Evolutionary conservation across 371 early-diverging fungal species (phyloP).

Genomic region (Circinella umbellata): DNA sequence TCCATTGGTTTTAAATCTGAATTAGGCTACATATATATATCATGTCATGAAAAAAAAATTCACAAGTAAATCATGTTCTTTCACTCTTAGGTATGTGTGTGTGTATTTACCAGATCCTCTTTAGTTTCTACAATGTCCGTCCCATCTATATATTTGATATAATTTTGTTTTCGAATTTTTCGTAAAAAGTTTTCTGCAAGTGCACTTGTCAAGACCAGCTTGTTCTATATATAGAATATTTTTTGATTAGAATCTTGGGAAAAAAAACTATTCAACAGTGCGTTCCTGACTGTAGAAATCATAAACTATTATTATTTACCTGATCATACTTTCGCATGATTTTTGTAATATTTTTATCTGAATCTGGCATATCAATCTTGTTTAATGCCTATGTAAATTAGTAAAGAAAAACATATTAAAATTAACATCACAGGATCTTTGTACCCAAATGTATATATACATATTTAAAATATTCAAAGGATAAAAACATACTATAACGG

Average conservation of each 20-base stretch:
- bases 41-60: background rate
- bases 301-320: constrained; percentile 22
- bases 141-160: constrained; percentile 69
- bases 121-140: constrained; percentile 66
- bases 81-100: no score
- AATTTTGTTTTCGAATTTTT: constrained; percentile 70
- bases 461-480: background rate
- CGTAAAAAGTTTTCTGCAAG: constrained; percentile 79
- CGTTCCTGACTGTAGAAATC: no score
- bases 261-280: no score
- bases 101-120: constrained; percentile 50
- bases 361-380: constrained; percentile 82
- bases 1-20: constrained; percentile 63
- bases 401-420: no score
- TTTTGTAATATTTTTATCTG: constrained; percentile 78
- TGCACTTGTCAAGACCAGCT: constrained; percentile 75
- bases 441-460: background rate
- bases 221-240: constrained; percentile 34
- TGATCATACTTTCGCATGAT: constrained; percentile 73
- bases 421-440: no score
- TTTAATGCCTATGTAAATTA: constrained; percentile 59
- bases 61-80: no score
- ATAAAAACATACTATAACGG: constrained; percentile 60
- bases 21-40: constrained; percentile 36
- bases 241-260: no score